Evolutionary conservation across 2,329 filamentous ascomycete species (phyloP), one percentile per base, ranked within the genome.

Genomic region (Daldinia eschscholtzii): DNA sequence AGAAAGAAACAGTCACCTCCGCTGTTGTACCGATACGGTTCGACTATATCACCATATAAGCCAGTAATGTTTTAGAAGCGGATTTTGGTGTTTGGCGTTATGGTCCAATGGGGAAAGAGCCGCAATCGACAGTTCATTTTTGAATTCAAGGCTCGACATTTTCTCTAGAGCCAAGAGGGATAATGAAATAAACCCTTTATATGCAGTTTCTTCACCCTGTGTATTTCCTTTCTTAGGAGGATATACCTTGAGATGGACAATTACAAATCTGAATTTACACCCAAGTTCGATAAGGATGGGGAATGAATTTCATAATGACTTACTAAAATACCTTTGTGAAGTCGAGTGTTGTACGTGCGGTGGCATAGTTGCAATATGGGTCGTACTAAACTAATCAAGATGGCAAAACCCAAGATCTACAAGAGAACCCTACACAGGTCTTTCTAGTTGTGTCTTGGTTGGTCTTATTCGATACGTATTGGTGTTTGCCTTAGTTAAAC

Each of bases 1-100:
- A 2, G 53, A 28, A 61, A 30, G 15, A 58, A 9, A 6, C 44
- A 66, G 64, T 57, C 64, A 18, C 52, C 57, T 65, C 63, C 20
- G 30, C 26, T 35, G 33, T 33, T 61, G 41, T 65, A 57, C 35
- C 42, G 9, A 33, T 58, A 57, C 58, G 12, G 7, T 42, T 62
- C 39, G 4, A 23, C 23, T 48, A 58, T 56, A 55, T 26, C 23
- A 33, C 26, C 46, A 30, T 28, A 53, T 18, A 44, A 55, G 37
- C 41, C 15, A 46, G 28, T 37, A n/a, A 26, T 37, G 41, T 30
- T 57, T 57, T 44, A 30, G n/a, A 15, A 18, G 3, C 9, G 50
- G 35, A 48, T 46, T 52, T 20, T 9, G 65, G 50, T 42, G 30
- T 61, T 20, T 10, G 64, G 60, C 30, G 61, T 57, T 67, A 52